Percentiles rank a stretch among this genome's conserved stretches.
These are phyloP conservation scores for Omphalotus guepiniiformis DNA, from an alignment of 768 basidiomycete species.

Conservation along the genomic window DNA sequence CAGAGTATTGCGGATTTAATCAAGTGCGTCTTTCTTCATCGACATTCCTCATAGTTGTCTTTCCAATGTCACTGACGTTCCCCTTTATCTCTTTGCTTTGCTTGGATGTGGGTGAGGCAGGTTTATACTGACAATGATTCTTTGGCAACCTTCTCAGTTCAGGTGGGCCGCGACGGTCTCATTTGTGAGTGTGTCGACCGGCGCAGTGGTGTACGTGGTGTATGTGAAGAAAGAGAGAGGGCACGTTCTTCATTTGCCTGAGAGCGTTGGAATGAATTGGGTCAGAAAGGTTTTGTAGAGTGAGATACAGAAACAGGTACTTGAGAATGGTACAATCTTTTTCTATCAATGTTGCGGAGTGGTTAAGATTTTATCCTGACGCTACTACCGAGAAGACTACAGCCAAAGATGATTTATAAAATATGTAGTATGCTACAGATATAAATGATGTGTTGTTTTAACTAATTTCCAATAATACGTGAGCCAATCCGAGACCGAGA, in stretches of 20 bases:
- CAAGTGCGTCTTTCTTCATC: conserved; percentile 17
- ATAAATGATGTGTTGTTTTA: too few species aligned
- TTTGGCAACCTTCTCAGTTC: conserved; percentile 17
- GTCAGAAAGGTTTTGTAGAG: conserved; percentile 13
- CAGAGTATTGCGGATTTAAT: conserved; percentile 28
- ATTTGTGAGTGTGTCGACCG: conserved; percentile 24
- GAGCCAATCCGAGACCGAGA: too few species aligned
- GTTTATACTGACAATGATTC: conserved; percentile 20
- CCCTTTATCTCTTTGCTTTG: too few species aligned
- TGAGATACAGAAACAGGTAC: neutral
- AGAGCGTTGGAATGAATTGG: conserved; percentile 15
- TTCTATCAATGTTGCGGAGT: neutral
- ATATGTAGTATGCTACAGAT: too few species aligned
- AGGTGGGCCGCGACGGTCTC: conserved; percentile 20
- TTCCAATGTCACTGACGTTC: neutral
- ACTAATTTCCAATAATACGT: too few species aligned
- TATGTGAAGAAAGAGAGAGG: conserved; percentile 29
- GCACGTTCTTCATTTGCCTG: conserved; percentile 23
- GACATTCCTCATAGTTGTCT: neutral
- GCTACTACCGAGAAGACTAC: too few species aligned
- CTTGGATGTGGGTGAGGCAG: too few species aligned
- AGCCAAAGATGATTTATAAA: too few species aligned
- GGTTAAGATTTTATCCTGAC: too few species aligned
- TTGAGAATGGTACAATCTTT: neutral
- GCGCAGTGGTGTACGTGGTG: conserved; percentile 24